Evolutionary conservation across 2,329 filamentous ascomycete genomes (phyloP).

Genomic region (Lecanicillium sp.): DNA sequence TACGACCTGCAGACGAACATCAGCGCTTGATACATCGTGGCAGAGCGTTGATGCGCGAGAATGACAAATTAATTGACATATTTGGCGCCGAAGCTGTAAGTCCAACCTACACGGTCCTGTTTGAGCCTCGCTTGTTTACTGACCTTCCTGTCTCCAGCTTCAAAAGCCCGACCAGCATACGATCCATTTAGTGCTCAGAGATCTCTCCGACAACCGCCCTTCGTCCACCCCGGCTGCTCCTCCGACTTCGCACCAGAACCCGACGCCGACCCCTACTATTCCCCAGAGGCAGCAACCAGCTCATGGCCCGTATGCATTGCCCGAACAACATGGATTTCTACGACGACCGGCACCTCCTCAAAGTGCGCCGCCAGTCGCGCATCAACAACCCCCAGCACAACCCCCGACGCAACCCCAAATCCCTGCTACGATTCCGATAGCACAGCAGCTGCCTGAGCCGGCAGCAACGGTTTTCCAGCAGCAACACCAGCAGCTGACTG

Average conservation of each 20-base stretch:
- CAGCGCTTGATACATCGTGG: slow-evolving; percentile 55
- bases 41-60: slow-evolving; percentile 44
- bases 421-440: slow-evolving; percentile 6
- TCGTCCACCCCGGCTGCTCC: slow-evolving; percentile 17
- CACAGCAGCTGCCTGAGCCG: slow-evolving; percentile 11
- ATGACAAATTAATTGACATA: slow-evolving; percentile 46
- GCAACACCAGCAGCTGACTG: slow-evolving; percentile 33
- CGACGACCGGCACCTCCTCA: slow-evolving; percentile 5
- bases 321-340: background rate
- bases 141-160: slow-evolving; percentile 23
- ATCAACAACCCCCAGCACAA: slow-evolving; percentile 11
- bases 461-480: slow-evolving; percentile 15
- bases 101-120: slow-evolving; percentile 8
- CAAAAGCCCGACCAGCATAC: slow-evolving; percentile 38
- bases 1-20: slow-evolving; percentile 42
- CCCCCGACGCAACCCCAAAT: slow-evolving; percentile 5
- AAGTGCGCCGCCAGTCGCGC: slow-evolving; percentile 13
- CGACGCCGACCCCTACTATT: slow-evolving; percentile 4
- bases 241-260: slow-evolving; percentile 11
- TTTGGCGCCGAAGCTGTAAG: slow-evolving; percentile 48
- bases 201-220: slow-evolving; percentile 12
- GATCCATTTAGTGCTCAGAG: slow-evolving; percentile 45
- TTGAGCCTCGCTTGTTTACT: background rate
- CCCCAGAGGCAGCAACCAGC: background rate
- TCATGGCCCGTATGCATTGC: background rate